phyloP scores from a whole-genome alignment of 2,329 filamentous ascomycete species.

The Keithomyces neogunnii region DNA sequence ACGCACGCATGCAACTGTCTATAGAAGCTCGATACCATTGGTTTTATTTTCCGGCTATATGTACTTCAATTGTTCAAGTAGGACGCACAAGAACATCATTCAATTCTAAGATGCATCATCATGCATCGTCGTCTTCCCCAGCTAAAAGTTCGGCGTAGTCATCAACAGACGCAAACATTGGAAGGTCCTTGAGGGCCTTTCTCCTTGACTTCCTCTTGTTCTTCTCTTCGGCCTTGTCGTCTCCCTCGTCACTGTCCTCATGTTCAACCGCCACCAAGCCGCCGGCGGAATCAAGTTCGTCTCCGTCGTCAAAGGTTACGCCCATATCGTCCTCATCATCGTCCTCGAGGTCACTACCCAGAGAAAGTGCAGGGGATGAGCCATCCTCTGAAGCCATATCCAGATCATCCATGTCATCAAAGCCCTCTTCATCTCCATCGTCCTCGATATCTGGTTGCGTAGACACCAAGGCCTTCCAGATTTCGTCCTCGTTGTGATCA shows the following conservation, averaged over 20 bases:
- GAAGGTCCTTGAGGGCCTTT: constrained; percentile 80
- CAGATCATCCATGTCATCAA: constrained; percentile 40
- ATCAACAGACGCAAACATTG: constrained; percentile 86
- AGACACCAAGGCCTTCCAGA: constrained; percentile 84
- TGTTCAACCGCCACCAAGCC: constrained; percentile 24
- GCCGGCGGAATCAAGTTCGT: constrained; percentile 33
- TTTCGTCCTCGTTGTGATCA: constrained; percentile 64
- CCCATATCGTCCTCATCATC: constrained; percentile 35
- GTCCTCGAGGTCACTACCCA: constrained; percentile 38
- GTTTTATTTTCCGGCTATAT: not conserved
- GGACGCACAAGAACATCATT: not conserved
- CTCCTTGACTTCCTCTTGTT: constrained; percentile 47
- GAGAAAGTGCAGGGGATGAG: constrained; percentile 22
- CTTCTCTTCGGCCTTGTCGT: constrained; percentile 55
- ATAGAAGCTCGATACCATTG: not conserved
- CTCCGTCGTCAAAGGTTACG: constrained; percentile 29
- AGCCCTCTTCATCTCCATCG: constrained; percentile 43
- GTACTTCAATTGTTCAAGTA: not conserved
- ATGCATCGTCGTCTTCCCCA: constrained; percentile 51
- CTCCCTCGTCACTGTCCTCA: constrained; percentile 34
- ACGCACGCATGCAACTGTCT: no score
- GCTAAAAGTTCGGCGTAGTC: constrained; percentile 85
- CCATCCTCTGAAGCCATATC: constrained; percentile 42
- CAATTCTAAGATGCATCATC: constrained; percentile 11
- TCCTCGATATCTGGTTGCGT: constrained; percentile 58